These are phyloP conservation scores for Oleoguttula mirabilis DNA, from an alignment of 495 filamentous ascomycete genomes.

Conservation along the genomic window DNA sequence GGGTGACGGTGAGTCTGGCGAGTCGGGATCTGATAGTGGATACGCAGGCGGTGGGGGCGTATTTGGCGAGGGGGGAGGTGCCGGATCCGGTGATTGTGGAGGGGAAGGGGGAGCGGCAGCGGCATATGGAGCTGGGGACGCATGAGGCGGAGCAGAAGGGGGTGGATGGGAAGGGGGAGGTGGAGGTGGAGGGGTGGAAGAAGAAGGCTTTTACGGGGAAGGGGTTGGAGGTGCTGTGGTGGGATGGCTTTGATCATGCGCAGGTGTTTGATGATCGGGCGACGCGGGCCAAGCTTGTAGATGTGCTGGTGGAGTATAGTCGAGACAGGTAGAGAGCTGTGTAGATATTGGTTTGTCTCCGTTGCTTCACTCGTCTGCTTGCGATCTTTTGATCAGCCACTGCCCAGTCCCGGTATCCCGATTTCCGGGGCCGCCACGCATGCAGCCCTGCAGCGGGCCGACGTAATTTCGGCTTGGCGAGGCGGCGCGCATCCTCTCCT, in stretches of 20 bases:
- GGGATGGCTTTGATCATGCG: slow-evolving; percentile 50
- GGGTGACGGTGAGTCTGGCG: slow-evolving; percentile 43
- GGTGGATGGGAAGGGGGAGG: slow-evolving; percentile 1
- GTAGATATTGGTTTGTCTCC: too few relatives aligned
- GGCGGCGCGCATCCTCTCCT: too few relatives aligned
- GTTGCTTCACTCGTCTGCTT: too few relatives aligned
- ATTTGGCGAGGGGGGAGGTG: slow-evolving; percentile 33
- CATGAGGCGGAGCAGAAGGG: slow-evolving; percentile 11
- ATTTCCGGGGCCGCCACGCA: too few relatives aligned
- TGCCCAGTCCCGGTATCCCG: too few relatives aligned
- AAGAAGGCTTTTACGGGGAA: slow-evolving; percentile 33
- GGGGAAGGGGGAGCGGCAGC: slow-evolving; percentile 12
- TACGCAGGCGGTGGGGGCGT: slow-evolving; percentile 43
- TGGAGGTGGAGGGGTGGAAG: slow-evolving; percentile 30
- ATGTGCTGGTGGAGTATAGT: slow-evolving; percentile 16
- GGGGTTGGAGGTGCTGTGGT: slow-evolving; percentile 52
- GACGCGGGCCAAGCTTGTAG: slow-evolving; percentile 25
- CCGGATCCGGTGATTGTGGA: slow-evolving; percentile 12
- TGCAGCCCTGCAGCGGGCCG: too few relatives aligned
- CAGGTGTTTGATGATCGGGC: slow-evolving; percentile 47
- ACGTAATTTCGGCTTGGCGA: too few relatives aligned
- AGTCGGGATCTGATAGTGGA: slow-evolving; percentile 55
- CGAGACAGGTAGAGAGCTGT: not conserved
- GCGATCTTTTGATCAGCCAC: too few relatives aligned
- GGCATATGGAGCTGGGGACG: slow-evolving; percentile 14